These are phyloP conservation scores for Gossypium sturtianum DNA, from an alignment of 345 rosid genomes.

Conservation along the genomic window DNA sequence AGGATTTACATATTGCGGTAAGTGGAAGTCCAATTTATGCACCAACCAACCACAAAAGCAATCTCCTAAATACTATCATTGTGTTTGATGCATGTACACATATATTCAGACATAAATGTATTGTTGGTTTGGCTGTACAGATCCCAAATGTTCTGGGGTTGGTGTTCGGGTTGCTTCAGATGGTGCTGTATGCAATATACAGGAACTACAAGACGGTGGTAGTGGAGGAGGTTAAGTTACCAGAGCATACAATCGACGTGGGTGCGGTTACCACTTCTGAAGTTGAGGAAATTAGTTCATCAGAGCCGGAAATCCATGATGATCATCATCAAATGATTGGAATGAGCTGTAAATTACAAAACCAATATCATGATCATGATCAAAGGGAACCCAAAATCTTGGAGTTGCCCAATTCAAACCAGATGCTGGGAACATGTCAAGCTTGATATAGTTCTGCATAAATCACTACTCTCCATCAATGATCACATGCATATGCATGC, in stretches of 20 bases:
- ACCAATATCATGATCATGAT: not conserved
- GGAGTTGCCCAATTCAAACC: not conserved
- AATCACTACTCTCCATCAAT: not conserved
- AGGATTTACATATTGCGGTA: slow-evolving; percentile 40
- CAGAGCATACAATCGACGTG: slow-evolving; percentile 18
- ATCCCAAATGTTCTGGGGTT: slow-evolving; percentile 51
- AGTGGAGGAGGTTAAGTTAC: slow-evolving; percentile 27
- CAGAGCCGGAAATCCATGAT: not conserved
- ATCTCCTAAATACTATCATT: not conserved
- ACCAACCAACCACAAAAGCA: not conserved
- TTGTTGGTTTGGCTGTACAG: slow-evolving; percentile 14
- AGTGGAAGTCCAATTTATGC: slow-evolving; percentile 9
- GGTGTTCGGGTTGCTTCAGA: slow-evolving; percentile 44
- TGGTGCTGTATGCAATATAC: slow-evolving; percentile 42
- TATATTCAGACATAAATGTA: too few species aligned
- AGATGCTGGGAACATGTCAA: not conserved
- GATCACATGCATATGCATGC: not conserved
- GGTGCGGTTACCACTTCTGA: not conserved
- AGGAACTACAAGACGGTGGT: slow-evolving; percentile 32
- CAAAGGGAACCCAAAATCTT: not conserved
- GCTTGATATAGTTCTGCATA: not conserved
- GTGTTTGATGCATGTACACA: too few species aligned
- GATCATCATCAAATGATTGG: not conserved
- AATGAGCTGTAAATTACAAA: not conserved
- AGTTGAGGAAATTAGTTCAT: not conserved